A percentile compares a stretch with the other conserved stretches of the same genome.
phyloP scores from a whole-genome alignment of 2,329 filamentous ascomycete species.

The Tolypocladium cylindrosporum region DNA sequence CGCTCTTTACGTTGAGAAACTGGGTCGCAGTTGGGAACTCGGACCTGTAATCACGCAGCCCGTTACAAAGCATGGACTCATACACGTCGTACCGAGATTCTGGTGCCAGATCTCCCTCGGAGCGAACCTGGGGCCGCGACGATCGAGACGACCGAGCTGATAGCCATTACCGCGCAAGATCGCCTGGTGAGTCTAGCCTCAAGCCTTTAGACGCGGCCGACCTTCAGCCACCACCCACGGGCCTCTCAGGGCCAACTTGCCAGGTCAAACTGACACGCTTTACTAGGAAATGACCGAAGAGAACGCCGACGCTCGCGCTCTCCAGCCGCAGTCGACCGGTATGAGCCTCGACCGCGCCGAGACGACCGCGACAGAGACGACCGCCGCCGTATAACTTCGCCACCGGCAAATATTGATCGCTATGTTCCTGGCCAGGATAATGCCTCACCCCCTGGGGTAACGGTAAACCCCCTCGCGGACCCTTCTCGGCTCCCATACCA shows the following conservation, averaged over 20 bases:
- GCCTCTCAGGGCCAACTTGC: neutral
- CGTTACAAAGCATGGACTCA: constrained; percentile 37
- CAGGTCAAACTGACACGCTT: neutral
- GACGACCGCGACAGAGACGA: constrained; percentile 59
- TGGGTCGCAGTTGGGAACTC: neutral
- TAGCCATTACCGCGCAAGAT: constrained; percentile 49
- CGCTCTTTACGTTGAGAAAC: neutral
- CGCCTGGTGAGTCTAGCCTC: constrained; percentile 50
- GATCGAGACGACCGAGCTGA: constrained; percentile 38
- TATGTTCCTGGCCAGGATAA: constrained; percentile 69
- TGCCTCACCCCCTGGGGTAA: constrained; percentile 30
- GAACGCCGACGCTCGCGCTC: constrained; percentile 60
- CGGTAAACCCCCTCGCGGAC: constrained; percentile 59
- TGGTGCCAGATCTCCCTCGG: constrained; percentile 40
- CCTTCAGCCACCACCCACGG: neutral
- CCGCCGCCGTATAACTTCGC: constrained; percentile 48
- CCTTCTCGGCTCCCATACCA: constrained; percentile 66
- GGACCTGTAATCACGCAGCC: neutral
- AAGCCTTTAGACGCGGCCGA: neutral
- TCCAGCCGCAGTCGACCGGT: constrained; percentile 61
- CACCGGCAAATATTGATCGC: constrained; percentile 68
- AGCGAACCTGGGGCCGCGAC: constrained; percentile 44
- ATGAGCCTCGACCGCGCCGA: constrained; percentile 60
- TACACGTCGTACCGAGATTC: constrained; percentile 43
- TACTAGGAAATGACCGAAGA: constrained; percentile 46